These are phyloP conservation scores for Pseudogymnoascus sp. DNA, from an alignment of 2,329 filamentous ascomycete genomes.

Conservation along the genomic window DNA sequence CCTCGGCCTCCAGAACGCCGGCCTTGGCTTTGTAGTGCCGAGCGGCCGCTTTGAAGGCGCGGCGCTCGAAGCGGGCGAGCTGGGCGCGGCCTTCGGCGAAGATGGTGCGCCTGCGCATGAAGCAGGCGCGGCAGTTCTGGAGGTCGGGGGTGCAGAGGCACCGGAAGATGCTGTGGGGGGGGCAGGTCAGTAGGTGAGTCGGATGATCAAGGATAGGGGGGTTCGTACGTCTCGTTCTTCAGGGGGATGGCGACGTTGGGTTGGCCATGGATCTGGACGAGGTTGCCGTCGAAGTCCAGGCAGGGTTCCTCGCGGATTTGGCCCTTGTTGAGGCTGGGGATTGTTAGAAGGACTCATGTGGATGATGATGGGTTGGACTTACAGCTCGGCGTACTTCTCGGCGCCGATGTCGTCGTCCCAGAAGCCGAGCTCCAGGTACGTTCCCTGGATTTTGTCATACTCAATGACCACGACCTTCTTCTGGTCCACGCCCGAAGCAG, in stretches of 20 bases:
- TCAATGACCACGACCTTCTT: neutral
- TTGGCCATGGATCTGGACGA: neutral
- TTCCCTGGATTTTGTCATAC: neutral
- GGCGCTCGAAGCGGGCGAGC: neutral
- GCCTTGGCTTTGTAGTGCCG: neutral
- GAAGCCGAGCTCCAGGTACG: neutral
- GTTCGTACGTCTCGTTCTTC: neutral
- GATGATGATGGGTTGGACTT: neutral
- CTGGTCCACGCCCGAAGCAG: neutral
- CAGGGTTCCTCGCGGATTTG: neutral
- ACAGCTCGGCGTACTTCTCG: neutral
- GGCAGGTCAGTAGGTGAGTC: neutral
- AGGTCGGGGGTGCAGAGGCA: neutral
- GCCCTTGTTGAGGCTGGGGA: neutral
- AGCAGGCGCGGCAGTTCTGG: neutral
- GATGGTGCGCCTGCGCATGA: neutral
- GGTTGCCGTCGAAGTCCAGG: neutral
- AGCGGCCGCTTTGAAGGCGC: neutral
- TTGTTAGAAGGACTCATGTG: neutral
- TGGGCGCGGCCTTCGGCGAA: neutral
- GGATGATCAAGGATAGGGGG: neutral
- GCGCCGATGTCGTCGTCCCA: neutral
- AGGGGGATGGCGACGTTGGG: neutral
- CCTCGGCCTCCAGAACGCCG: neutral
- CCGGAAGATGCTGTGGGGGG: neutral